phyloP scores from a whole-genome alignment of 208 protist genomes.

The Acanthamoeba lenticulata region DNA sequence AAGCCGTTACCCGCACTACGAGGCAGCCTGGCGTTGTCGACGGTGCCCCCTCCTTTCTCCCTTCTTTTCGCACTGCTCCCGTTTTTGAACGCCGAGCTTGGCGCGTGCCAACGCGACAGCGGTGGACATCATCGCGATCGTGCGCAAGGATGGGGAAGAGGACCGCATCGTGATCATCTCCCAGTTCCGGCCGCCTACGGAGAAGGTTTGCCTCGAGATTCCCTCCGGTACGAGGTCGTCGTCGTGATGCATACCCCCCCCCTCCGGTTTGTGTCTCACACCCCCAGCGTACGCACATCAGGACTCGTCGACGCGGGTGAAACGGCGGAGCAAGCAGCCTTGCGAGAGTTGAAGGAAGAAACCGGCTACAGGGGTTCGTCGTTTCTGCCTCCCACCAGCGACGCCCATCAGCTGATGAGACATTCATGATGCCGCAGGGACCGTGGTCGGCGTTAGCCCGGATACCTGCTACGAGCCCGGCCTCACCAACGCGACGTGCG shows the following conservation, averaged over 20 bases:
- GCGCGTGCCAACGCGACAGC: not conserved
- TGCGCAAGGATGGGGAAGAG: not conserved
- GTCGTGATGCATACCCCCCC: too few species aligned
- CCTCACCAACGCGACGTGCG: not conserved
- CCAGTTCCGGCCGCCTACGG: conserved; percentile 21
- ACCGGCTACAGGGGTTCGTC: conserved; percentile 1
- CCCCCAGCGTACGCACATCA: not conserved
- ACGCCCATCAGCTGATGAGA: not conserved
- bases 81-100: too few species aligned
- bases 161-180: not conserved
- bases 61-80: not conserved
- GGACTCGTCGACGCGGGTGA: conserved; percentile 41
- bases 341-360: conserved; percentile 41
- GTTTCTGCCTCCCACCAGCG: not conserved
- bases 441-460: not conserved
- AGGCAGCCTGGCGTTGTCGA: not conserved
- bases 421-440: not conserved
- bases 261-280: not conserved
- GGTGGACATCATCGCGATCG: conserved; percentile 17
- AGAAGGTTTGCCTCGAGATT: conserved; percentile 25
- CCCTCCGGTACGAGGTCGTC: not conserved
- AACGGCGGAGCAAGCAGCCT: not conserved
- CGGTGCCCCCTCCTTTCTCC: not conserved
- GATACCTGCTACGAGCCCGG: conserved; percentile 23
- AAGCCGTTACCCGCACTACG: not conserved